A percentile compares a stretch with the other conserved stretches of the same genome.
These are phyloP conservation scores for Coemansia sp. DNA, from an alignment of 192 early-diverging fungal genomes.

Conservation along the genomic window DNA sequence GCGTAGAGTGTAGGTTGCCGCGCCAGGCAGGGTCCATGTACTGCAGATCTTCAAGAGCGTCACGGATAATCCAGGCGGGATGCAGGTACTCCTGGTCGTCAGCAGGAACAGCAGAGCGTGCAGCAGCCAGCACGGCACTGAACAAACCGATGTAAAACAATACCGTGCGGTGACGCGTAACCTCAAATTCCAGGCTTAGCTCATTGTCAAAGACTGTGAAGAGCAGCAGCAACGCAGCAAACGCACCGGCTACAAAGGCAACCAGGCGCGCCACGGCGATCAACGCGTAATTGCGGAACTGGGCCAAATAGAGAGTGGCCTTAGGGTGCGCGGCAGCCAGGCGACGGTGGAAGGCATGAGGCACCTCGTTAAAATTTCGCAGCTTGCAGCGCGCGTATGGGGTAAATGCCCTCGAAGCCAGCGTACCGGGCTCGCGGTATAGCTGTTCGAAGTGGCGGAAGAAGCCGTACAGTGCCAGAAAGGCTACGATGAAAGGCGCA, in stretches of 20 bases:
- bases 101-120: constrained; percentile 73
- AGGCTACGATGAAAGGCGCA: constrained; percentile 83
- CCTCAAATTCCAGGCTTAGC: constrained; percentile 84
- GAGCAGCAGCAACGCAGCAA: constrained; percentile 80
- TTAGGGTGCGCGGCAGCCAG: constrained; percentile 69
- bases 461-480: constrained; percentile 80
- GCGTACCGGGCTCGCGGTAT: constrained; percentile 74
- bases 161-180: constrained; percentile 81
- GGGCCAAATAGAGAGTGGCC: constrained; percentile 81
- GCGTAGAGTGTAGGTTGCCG: constrained; percentile 75
- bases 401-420: constrained; percentile 80
- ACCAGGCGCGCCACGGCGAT: constrained; percentile 82
- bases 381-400: constrained; percentile 90
- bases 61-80: constrained; percentile 70
- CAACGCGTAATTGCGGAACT: constrained; percentile 85
- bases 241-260: constrained; percentile 82
- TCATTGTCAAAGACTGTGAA: constrained; percentile 86
- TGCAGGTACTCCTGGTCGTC: constrained; percentile 83
- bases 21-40: constrained; percentile 88
- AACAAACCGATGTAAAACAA: constrained; percentile 95
- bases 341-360: constrained; percentile 80
- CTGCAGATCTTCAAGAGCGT: constrained; percentile 84
- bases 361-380: constrained; percentile 96
- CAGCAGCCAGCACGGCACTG: constrained; percentile 76
- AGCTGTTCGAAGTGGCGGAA: constrained; percentile 91